Conservation (phyloP, 352 stramenopile species). For the Globisporangium parvum region DNA sequence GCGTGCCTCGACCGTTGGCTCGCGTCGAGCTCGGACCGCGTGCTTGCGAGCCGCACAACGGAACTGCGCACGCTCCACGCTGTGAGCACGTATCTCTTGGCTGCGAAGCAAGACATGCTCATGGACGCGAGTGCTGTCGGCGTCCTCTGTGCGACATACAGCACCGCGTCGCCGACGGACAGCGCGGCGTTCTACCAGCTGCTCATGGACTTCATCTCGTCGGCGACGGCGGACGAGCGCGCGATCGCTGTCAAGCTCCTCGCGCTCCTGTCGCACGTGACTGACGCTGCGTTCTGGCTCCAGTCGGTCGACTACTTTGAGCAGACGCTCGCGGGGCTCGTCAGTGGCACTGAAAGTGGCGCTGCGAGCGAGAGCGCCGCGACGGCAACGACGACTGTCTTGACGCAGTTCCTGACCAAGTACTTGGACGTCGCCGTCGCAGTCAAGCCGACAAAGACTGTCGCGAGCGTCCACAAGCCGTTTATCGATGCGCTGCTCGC, state of each 20-base stretch:
- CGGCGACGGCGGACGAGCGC: constrained; percentile 35
- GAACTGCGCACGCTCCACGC: constrained; percentile 27
- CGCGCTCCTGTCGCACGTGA: constrained; percentile 48
- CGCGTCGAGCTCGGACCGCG: constrained; percentile 18
- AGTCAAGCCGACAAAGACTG: constrained; percentile 21
- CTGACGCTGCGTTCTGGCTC: constrained; percentile 45
- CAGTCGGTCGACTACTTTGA: constrained; percentile 63
- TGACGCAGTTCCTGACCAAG: constrained; percentile 46
- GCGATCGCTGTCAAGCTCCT: constrained; percentile 53
- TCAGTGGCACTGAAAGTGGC: neutral
- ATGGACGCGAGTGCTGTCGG: constrained; percentile 63
- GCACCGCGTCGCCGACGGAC: constrained; percentile 16
- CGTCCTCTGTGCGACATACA: constrained; percentile 45
- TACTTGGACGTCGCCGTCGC: constrained; percentile 39
- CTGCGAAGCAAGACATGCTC: constrained; percentile 65
- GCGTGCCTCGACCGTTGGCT: constrained; percentile 56
- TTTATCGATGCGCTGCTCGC: constrained; percentile 47
- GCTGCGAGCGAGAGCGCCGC: constrained; percentile 1
- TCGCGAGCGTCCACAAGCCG: constrained; percentile 30
- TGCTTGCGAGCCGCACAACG: constrained; percentile 15
- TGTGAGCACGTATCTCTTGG: constrained; percentile 37
- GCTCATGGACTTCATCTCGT: constrained; percentile 42
- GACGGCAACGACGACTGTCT: constrained; percentile 17
- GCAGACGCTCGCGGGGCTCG: constrained; percentile 32
- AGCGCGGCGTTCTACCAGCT: constrained; percentile 37